Evolutionary conservation across 345 rosid genomes (phyloP).

Genomic region (Euphorbia lathyris): DNA sequence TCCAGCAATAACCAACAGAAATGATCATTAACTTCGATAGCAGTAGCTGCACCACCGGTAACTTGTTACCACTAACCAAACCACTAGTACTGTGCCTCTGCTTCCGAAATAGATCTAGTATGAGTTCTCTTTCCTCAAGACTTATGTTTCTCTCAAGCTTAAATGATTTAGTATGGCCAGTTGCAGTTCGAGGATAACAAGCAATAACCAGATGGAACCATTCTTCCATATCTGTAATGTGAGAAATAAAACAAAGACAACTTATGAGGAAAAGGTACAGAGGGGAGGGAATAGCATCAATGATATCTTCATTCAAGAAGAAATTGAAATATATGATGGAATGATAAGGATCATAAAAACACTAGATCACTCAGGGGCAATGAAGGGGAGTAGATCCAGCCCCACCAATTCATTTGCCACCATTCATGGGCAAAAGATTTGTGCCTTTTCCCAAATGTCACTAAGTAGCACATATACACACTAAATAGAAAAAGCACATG

Average conservation of each 20-base stretch:
- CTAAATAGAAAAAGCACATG: neutral
- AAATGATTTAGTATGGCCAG: conserved; percentile 41
- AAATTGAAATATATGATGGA: neutral
- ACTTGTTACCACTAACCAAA: conserved; percentile 38
- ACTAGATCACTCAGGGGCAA: neutral
- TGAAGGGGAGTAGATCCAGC: neutral
- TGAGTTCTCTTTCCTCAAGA: conserved; percentile 52
- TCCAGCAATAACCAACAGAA: conserved; percentile 81
- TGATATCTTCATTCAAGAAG: neutral
- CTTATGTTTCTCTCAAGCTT: conserved; percentile 52
- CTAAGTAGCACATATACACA: neutral
- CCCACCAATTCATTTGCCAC: neutral
- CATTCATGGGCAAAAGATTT: neutral
- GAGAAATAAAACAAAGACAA: neutral
- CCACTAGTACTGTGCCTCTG: conserved; percentile 53
- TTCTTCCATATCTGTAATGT: conserved; percentile 63
- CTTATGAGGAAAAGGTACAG: neutral
- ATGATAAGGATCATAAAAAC: neutral
- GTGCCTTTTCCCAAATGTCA: neutral
- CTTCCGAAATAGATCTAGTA: conserved; percentile 74
- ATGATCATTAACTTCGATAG: conserved; percentile 63
- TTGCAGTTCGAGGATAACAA: conserved; percentile 67
- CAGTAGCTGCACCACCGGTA: conserved; percentile 50
- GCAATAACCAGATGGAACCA: conserved; percentile 79
- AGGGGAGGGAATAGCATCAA: neutral